These are phyloP conservation scores for Tylopilus vinaceipallidus DNA, from an alignment of 768 basidiomycete species.

Conservation along the genomic window DNA sequence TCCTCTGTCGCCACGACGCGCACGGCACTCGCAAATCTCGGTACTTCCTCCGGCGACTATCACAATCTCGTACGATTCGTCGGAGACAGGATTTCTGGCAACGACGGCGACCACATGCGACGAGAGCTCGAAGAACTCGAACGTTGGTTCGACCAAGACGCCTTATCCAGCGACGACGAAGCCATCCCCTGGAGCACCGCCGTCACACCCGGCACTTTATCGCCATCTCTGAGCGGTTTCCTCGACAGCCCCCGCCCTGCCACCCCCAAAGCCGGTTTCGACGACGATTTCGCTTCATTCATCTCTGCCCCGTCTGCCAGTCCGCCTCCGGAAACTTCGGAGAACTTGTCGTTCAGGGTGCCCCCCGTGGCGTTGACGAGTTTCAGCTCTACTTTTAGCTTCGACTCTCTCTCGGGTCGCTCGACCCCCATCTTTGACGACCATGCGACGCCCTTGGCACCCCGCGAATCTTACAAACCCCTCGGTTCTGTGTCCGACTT, in stretches of 20 bases:
- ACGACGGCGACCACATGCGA: constrained; percentile 36
- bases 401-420: constrained; percentile 17
- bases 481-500: constrained; percentile 62
- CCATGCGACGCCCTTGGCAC: constrained; percentile 14
- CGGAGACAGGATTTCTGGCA: constrained; percentile 21
- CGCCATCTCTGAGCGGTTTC: constrained; percentile 25
- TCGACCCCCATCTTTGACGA: constrained; percentile 28
- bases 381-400: constrained; percentile 31
- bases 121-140: constrained; percentile 59
- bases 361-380: constrained; percentile 14
- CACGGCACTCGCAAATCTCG: neutral
- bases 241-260: constrained; percentile 21
- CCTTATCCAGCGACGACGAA: constrained; percentile 15
- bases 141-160: constrained; percentile 56
- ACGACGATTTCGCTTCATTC: constrained; percentile 80
- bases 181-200: constrained; percentile 42
- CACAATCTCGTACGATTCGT: constrained; percentile 22
- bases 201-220: constrained; percentile 28
- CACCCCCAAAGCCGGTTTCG: constrained; percentile 50
- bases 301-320: constrained; percentile 51
- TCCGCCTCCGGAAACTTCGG: neutral
- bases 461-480: constrained; percentile 43
- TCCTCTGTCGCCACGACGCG: neutral
- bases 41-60: constrained; percentile 18
- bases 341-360: neutral